Base-by-base conservation (phyloP, 2,329 filamentous ascomycete genomes). In the Plenodomus tracheiphilus region DNA sequence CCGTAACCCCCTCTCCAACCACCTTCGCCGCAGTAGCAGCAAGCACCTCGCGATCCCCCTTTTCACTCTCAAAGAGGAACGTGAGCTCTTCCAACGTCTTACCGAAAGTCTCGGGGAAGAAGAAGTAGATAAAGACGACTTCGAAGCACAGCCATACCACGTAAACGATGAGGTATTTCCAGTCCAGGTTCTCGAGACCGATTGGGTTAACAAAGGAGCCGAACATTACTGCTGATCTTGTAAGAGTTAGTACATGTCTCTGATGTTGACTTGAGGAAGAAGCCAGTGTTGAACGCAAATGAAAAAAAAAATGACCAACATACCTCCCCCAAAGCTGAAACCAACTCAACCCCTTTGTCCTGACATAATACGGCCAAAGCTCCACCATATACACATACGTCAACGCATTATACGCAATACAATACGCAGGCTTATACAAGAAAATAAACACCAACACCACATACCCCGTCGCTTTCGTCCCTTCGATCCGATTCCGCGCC, bases 131-230 rank as follows among this genome's bases (percentile, higher is more conserved):
- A 51, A 71, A 68, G 1, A 70, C 56, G 18, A 71, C 55, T 39
- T 71, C 68, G 19, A 66, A 67, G 35, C 46, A 59, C 1, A 71
- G 54, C 60, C 67, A 69, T 19, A 56, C 65, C 0, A 78, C 75
- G 18, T 83, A 87, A 64, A 86, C 83, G 41, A 86, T 72, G 73
- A 84, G 84, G 44, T 87, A 83, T 67, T 85, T 79, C 81, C 83
- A 86, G 41, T 67, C 64, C 4, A 85, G 72, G 48, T 79, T 77
- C 46, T 83, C 76, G 75, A 85, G 85, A 4, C 83, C 85, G 53
- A 86, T 76, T 58, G 81, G 81, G 73, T 87, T 87, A 54, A 79
- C 81, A 54, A 75, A 83, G 70, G 82, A 82, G 56, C 81, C 79
- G 48, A 87, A 76, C 53, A 85, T 82, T 25, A 86, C 76, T 25